Base-by-base conservation (phyloP, 805 yeast species). In the Spathaspora passalidarum region DNA sequence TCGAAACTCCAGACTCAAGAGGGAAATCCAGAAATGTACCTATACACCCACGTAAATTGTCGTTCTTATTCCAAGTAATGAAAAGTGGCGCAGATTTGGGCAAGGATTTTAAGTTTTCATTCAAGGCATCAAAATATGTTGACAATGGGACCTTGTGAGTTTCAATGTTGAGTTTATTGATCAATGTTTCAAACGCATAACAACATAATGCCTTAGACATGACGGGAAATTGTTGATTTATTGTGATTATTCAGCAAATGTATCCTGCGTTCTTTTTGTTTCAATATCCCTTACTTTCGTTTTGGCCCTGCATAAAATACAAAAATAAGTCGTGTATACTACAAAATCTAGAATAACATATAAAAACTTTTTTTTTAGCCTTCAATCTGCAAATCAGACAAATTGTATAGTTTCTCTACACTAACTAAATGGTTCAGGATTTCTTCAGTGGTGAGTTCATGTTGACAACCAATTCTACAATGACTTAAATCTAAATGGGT, bases 41-140 rank as follows among this genome's bases (percentile, higher is more conserved):
- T 45, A 92, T 94, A 59, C 99, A 92, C 0, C 99, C 99, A 37
- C 98, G 72, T 40, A 92, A 68, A 11, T 69, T 65, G 20, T 64
- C 61, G 43, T 54, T 51, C 46, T 76, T 74, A 54, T 81, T 83
- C 96, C 97, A 94, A 0, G 98, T 94, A 25, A 92, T 86, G 66
- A 94, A 94, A 21, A 92, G 65, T 0, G 98, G 94, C 0, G 72
- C 67, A 20, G 49, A 45, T 3, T 44, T 6, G 2, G 69, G 70
- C 11, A 57, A 38, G 5, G 43, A 16, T 6, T 32, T 38, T 4
- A 39, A 14, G 2, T 46, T 23, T 38, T 56, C 61, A 16, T 46
- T 41, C 5, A 49, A 40, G 7, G 46, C 48, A 9, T 46, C 32
- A 6, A 59, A 49, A 37, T 51, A 51, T 8, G 46, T 41, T 4